A percentile compares a stretch with the other conserved stretches of the same genome.
phyloP scores from a whole-genome alignment of 352 stramenopile species.

The Globisporangium takayamanum region DNA sequence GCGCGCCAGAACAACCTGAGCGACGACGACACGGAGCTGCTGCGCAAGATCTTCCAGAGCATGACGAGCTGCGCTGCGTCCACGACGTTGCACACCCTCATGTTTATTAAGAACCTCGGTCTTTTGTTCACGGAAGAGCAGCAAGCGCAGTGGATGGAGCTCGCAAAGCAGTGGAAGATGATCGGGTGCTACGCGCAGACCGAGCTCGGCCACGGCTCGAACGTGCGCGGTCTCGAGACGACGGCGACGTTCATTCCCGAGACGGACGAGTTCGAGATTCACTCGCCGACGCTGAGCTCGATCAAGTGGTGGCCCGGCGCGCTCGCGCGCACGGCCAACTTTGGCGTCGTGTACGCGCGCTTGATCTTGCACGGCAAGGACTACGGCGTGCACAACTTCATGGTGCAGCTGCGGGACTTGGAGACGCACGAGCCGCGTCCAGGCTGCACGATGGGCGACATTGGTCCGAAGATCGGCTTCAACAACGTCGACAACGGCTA shows the following conservation, averaged over 20 bases:
- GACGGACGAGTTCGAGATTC: slow-evolving; percentile 91
- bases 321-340: slow-evolving; percentile 92
- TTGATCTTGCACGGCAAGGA: slow-evolving; percentile 80
- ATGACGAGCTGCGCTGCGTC: slow-evolving; percentile 48
- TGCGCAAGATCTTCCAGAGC: too few relatives aligned
- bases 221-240: slow-evolving; percentile 88
- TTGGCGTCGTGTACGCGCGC: slow-evolving; percentile 79
- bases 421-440: slow-evolving; percentile 54
- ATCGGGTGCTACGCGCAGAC: slow-evolving; percentile 93
- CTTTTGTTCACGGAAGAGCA: slow-evolving; percentile 27
- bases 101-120: slow-evolving; percentile 65
- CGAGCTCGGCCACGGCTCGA: slow-evolving; percentile 93
- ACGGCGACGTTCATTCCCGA: slow-evolving; percentile 42
- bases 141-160: not conserved
- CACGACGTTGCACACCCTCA: slow-evolving; percentile 61
- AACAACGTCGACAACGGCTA: slow-evolving; percentile 91
- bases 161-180: slow-evolving; percentile 51
- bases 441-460: slow-evolving; percentile 53
- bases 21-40: too few relatives aligned
- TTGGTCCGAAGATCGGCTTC: slow-evolving; percentile 83
- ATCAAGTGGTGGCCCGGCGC: slow-evolving; percentile 97
- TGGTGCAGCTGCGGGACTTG: slow-evolving; percentile 92
- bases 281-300: slow-evolving; percentile 92
- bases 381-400: slow-evolving; percentile 95
- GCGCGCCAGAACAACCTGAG: slow-evolving; percentile 43